These are phyloP conservation scores for Botryosphaeria dothidea DNA, from an alignment of 2,329 filamentous ascomycete species.

Conservation along the genomic window DNA sequence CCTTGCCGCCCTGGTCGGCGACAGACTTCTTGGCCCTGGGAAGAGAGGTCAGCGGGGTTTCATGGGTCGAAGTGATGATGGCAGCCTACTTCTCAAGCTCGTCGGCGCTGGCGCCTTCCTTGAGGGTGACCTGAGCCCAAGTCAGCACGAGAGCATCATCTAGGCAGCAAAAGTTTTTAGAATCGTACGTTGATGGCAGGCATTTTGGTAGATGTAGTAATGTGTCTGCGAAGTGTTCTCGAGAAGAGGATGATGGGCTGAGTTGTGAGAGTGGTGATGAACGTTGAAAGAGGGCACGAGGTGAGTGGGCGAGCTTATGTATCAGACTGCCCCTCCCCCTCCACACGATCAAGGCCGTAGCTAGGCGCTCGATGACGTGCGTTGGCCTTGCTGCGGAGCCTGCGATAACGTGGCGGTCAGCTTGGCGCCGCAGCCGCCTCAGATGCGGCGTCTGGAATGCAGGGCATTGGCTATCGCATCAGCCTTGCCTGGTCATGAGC, in stretches of 20 bases:
- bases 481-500: neutral
- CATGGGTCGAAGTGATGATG: neutral
- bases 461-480: conserved; percentile 3
- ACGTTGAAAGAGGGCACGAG: neutral
- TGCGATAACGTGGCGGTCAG: conserved; percentile 19
- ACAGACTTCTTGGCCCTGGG: conserved; percentile 75
- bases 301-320: conserved; percentile 19
- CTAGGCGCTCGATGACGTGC: conserved; percentile 23
- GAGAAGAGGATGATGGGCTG: conserved; percentile 12
- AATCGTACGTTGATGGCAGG: conserved; percentile 38
- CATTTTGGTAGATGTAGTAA: conserved; percentile 28
- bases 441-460: neutral
- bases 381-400: conserved; percentile 16
- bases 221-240: conserved; percentile 5
- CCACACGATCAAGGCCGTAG: conserved; percentile 15
- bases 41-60: neutral
- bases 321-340: conserved; percentile 18
- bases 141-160: conserved; percentile 20
- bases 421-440: conserved; percentile 16
- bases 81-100: conserved; percentile 67
- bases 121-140: conserved; percentile 70
- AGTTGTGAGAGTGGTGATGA: neutral
- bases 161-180: neutral
- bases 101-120: conserved; percentile 65
- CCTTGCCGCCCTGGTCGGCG: conserved; percentile 74